phyloP scores from a whole-genome alignment of 1,139 yeast genomes.

The Suhomyces taliae region DNA sequence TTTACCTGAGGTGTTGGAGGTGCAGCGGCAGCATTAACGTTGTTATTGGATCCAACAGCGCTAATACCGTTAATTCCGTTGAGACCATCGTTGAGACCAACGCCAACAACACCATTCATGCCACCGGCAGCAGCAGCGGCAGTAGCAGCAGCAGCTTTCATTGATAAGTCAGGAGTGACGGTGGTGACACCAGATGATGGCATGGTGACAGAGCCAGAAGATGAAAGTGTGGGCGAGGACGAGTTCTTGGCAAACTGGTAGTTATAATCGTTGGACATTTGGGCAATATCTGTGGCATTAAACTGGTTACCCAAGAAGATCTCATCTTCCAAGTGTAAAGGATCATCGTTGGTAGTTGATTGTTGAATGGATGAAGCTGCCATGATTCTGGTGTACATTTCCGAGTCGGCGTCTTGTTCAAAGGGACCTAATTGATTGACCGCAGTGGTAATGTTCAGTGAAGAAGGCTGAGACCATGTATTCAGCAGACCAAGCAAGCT shows the following conservation, averaged over 20 bases:
- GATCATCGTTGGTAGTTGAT: not conserved
- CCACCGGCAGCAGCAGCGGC: not conserved
- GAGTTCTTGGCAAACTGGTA: conserved; percentile 8
- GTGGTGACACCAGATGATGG: conserved; percentile 1
- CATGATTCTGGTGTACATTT: conserved; percentile 5
- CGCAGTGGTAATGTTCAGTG: too few relatives aligned
- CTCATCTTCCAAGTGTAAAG: conserved; percentile 9
- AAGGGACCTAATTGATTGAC: not conserved
- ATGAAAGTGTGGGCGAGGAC: conserved; percentile 13
- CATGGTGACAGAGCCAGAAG: conserved; percentile 13
- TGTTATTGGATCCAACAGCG: too few relatives aligned
- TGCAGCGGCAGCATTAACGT: conserved; percentile 1
- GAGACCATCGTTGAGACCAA: too few relatives aligned
- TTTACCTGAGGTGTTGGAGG: conserved; percentile 4
- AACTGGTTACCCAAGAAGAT: conserved; percentile 6
- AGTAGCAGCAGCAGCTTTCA: not conserved
- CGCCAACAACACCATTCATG: too few relatives aligned
- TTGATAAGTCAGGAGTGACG: conserved; percentile 3
- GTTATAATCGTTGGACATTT: conserved; percentile 5
- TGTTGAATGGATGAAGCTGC: not conserved
- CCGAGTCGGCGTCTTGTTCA: conserved; percentile 8
- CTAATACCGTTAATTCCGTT: too few relatives aligned
- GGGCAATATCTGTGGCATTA: not conserved
- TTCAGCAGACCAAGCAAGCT: not conserved
- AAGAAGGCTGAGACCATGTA: not conserved